These are phyloP conservation scores for Alliaria petiolata DNA, from an alignment of 345 rosid genomes.

Conservation along the genomic window DNA sequence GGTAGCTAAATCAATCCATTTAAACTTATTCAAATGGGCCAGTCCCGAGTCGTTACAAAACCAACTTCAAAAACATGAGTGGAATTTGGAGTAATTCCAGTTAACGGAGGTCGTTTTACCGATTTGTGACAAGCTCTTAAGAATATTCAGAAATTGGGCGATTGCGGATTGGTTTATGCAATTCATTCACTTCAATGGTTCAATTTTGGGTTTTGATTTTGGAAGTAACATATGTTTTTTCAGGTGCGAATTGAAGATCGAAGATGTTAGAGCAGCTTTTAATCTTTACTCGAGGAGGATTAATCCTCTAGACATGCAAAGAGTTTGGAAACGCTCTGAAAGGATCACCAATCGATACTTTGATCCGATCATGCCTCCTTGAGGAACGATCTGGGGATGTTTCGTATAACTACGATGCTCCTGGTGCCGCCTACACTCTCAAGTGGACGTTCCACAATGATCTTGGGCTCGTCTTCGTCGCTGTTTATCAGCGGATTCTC, in stretches of 20 bases:
- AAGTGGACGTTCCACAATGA: constrained; percentile 99
- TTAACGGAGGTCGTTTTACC: too few species aligned
- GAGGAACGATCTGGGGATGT: constrained; percentile 94
- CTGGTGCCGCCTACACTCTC: constrained; percentile 85
- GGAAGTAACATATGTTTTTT: not conserved
- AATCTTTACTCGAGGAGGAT: constrained; percentile 94
- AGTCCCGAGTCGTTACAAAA: too few species aligned
- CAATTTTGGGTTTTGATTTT: constrained; percentile 1
- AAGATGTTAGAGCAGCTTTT: constrained; percentile 91
- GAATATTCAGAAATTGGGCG: too few species aligned
- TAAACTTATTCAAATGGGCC: too few species aligned
- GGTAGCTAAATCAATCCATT: too few species aligned
- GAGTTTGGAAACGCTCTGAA: constrained; percentile 89
- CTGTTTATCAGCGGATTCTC: constrained; percentile 92
- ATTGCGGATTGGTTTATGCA: not conserved
- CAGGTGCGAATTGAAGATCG: constrained; percentile 22
- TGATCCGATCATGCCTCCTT: constrained; percentile 87
- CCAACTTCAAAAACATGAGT: too few species aligned
- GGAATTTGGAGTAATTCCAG: too few species aligned
- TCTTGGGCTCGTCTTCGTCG: constrained; percentile 94
- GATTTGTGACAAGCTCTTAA: too few species aligned
- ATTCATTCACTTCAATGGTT: not conserved
- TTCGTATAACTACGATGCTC: constrained; percentile 68
- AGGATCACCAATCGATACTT: constrained; percentile 88
- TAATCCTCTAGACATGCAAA: constrained; percentile 96